Percentiles rank a stretch among this genome's conserved stretches.
Conservation (phyloP, 2,329 filamentous ascomycete genomes). For the Alternaria novae-zelandiae region DNA sequence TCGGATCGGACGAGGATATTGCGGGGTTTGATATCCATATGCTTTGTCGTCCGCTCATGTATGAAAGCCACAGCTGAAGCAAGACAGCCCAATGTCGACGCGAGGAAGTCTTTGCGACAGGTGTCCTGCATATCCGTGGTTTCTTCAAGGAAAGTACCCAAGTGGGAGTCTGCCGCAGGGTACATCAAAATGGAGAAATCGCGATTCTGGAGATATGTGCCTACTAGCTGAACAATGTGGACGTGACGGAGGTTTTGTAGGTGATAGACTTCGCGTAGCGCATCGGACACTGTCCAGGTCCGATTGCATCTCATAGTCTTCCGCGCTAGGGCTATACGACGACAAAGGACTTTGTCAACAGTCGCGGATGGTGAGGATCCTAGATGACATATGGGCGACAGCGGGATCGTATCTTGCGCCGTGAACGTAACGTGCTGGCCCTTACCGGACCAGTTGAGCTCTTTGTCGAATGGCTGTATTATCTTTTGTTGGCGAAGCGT, state of each 20-base stretch:
- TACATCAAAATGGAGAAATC: constrained; percentile 27
- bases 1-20: too few relatives aligned
- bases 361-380: too few relatives aligned
- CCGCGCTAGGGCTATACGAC: constrained; percentile 20
- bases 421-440: constrained; percentile 24
- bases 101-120: too few relatives aligned
- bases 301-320: constrained; percentile 24
- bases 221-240: constrained; percentile 28
- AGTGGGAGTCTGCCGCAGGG: constrained; percentile 23
- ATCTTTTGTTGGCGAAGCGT: too few relatives aligned
- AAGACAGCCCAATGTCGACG: too few relatives aligned
- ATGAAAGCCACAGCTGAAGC: background rate
- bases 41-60: constrained; percentile 16
- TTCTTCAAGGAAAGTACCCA: too few relatives aligned
- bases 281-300: constrained; percentile 5
- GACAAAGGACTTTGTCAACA: constrained; percentile 24
- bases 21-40: constrained; percentile 32
- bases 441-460: too few relatives aligned
- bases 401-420: constrained; percentile 10
- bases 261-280: constrained; percentile 21
- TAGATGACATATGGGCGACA: constrained; percentile 6
- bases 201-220: constrained; percentile 17
- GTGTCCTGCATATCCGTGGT: too few relatives aligned
- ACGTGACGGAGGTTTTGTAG: constrained; percentile 20
- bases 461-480: too few relatives aligned